Evolutionary conservation across 495 filamentous ascomycete species (phyloP).

Genomic region (Penicillium subrubescens): DNA sequence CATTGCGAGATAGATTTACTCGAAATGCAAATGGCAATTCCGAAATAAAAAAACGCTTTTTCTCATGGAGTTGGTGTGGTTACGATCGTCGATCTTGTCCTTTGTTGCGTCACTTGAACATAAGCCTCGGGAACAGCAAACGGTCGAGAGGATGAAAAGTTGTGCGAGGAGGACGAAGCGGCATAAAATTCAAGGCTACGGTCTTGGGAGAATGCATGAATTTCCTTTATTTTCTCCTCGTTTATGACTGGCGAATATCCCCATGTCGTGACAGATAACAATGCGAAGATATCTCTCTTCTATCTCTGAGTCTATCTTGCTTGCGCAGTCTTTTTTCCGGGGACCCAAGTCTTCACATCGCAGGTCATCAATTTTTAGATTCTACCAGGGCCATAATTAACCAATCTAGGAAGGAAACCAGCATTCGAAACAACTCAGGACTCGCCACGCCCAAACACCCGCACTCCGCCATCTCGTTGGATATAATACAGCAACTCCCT

Average conservation of each 20-base stretch:
- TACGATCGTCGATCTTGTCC: conserved; percentile 23
- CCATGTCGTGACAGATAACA: conserved; percentile 46
- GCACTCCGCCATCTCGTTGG: conserved; percentile 72
- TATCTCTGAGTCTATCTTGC: background rate
- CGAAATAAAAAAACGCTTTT: conserved; percentile 40
- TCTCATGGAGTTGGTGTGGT: conserved; percentile 47
- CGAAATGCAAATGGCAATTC: conserved; percentile 43
- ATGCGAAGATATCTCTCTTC: conserved; percentile 44
- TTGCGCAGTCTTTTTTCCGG: background rate
- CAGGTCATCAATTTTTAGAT: background rate
- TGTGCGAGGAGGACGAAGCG: conserved; percentile 24
- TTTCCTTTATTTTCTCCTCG: conserved; percentile 44
- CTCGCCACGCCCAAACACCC: conserved; percentile 76
- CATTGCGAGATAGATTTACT: conserved; percentile 42
- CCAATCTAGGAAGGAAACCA: background rate
- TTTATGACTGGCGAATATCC: conserved; percentile 51
- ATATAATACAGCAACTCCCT: conserved; percentile 83
- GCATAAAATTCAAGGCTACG: conserved; percentile 33
- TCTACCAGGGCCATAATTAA: conserved; percentile 8
- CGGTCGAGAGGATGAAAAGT: conserved; percentile 23
- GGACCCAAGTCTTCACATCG: background rate
- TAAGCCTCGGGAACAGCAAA: conserved; percentile 17
- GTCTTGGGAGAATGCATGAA: conserved; percentile 43
- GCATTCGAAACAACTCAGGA: conserved; percentile 20
- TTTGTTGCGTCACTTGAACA: conserved; percentile 4